Evolutionary conservation across 306 rosid genomes (phyloP).

Genomic region (Trifolium pratense): DNA sequence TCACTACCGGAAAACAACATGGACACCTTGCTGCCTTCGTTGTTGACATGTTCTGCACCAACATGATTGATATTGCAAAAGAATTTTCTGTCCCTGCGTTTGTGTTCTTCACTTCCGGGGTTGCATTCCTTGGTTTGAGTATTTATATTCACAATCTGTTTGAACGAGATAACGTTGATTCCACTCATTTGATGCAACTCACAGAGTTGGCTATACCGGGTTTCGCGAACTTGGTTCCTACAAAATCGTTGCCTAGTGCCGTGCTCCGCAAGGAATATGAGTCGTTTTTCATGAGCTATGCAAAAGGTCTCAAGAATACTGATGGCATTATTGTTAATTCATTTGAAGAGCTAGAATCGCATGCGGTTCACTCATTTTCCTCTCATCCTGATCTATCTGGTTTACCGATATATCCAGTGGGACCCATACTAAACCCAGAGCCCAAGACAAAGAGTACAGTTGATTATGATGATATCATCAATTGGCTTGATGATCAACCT

Average conservation of each 20-base stretch:
- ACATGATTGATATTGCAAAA: neutral
- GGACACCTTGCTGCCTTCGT: neutral
- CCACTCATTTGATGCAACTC: neutral
- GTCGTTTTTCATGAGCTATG: neutral
- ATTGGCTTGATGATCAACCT: neutral
- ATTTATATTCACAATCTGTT: neutral
- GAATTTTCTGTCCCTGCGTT: neutral
- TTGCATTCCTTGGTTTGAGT: neutral
- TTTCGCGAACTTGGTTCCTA: neutral
- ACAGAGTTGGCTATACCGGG: neutral
- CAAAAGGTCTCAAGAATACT: neutral
- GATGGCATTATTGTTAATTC: neutral
- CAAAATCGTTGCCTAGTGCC: neutral
- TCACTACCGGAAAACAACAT: neutral
- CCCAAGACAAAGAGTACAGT: neutral
- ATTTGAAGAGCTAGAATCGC: neutral
- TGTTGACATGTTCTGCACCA: slow-evolving; percentile 1
- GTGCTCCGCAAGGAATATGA: neutral
- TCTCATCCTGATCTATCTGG: neutral
- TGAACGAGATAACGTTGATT: neutral
- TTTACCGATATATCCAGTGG: neutral
- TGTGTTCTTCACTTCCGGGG: neutral
- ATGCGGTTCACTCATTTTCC: neutral
- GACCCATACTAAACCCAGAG: neutral
- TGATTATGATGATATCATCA: neutral